Percentiles rank a stretch among this genome's conserved stretches.
Conservation (phyloP, 495 filamentous ascomycete genomes). For the Emericellopsis terricola region DNA sequence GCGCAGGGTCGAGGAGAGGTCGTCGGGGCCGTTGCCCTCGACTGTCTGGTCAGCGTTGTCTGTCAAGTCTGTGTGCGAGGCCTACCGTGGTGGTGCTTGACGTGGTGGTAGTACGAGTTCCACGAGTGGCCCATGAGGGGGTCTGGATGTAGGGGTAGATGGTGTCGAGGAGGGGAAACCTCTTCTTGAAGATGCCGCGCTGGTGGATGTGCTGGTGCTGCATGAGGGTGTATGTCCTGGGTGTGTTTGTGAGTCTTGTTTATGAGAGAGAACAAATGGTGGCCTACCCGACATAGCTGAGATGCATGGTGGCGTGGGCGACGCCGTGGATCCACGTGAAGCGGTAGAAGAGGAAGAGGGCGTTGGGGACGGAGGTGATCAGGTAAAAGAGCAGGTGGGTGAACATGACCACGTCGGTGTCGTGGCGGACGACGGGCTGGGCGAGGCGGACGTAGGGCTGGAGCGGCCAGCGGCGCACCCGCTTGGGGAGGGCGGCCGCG, state of each 20-base stretch:
- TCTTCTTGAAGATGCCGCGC: slow-evolving; percentile 41
- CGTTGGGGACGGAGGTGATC: slow-evolving; percentile 47
- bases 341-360: slow-evolving; percentile 38
- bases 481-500: slow-evolving; percentile 8
- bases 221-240: slow-evolving; percentile 64
- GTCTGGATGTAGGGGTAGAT: slow-evolving; percentile 55
- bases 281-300: slow-evolving; percentile 47
- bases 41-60: no score
- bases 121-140: slow-evolving; percentile 69
- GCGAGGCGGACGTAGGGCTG: slow-evolving; percentile 12
- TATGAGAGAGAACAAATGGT: no score
- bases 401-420: slow-evolving; percentile 42
- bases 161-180: slow-evolving; percentile 33
- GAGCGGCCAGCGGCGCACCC: slow-evolving; percentile 25
- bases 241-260: no score
- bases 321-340: slow-evolving; percentile 50
- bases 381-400: slow-evolving; percentile 61
- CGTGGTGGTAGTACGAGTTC: slow-evolving; percentile 73
- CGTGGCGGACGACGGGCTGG: slow-evolving; percentile 9
- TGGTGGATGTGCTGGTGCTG: slow-evolving; percentile 72
- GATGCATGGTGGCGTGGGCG: slow-evolving; percentile 40
- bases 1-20: slow-evolving; percentile 55
- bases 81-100: slow-evolving; percentile 74
- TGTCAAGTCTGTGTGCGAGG: no score
- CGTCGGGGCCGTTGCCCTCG: slow-evolving; percentile 60